These are phyloP conservation scores for Exophiala mesophila DNA, from an alignment of 2,329 filamentous ascomycete genomes.

Conservation along the genomic window DNA sequence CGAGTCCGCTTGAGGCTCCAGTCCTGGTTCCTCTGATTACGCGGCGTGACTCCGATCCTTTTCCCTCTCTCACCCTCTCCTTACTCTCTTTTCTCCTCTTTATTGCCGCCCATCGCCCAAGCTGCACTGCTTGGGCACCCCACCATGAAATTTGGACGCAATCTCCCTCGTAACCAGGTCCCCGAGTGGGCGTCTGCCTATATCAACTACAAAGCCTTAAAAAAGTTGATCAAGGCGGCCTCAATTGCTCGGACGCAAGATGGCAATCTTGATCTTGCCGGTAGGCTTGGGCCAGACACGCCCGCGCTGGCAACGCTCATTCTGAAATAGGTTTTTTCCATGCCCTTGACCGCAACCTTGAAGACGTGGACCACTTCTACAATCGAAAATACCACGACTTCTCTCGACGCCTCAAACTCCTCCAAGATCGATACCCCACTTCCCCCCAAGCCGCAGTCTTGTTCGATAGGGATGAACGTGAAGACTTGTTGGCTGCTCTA, in stretches of 20 bases:
- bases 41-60: slow-evolving; percentile 1
- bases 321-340: slow-evolving; percentile 83
- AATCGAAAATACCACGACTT: slow-evolving; percentile 90
- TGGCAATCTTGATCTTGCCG: slow-evolving; percentile 79
- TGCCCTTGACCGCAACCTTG: slow-evolving; percentile 90
- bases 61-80: not conserved
- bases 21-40: slow-evolving; percentile 10
- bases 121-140: too few species aligned
- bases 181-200: slow-evolving; percentile 48
- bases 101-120: too few species aligned
- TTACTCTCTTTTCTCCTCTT: slow-evolving; percentile 1
- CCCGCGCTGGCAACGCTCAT: slow-evolving; percentile 18
- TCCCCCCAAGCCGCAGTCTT: slow-evolving; percentile 63
- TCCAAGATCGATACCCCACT: slow-evolving; percentile 82
- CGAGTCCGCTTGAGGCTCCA: slow-evolving; percentile 23
- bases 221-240: slow-evolving; percentile 84
- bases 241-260: slow-evolving; percentile 64
- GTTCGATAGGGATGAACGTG: slow-evolving; percentile 80
- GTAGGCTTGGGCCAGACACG: slow-evolving; percentile 43
- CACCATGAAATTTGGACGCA: slow-evolving; percentile 49
- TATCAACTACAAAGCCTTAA: slow-evolving; percentile 58
- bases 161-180: slow-evolving; percentile 46
- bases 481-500: slow-evolving; percentile 85
- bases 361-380: slow-evolving; percentile 94
- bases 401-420: slow-evolving; percentile 73